Percentiles rank a stretch among this genome's conserved stretches.
Evolutionary conservation across 768 basidiomycete species (phyloP).

Genomic region (Leccinum imitatum): DNA sequence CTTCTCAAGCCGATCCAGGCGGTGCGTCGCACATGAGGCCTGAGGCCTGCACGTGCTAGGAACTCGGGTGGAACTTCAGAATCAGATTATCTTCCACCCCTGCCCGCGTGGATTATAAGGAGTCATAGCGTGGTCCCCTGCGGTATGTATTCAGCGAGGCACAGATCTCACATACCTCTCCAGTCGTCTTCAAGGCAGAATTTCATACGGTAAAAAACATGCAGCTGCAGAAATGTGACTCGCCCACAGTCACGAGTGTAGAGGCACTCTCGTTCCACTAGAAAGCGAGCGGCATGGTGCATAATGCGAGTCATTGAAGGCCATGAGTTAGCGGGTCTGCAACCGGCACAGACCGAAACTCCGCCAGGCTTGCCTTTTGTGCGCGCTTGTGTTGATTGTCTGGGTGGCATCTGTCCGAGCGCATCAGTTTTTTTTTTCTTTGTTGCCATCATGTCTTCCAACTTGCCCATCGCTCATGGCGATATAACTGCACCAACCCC

Average conservation of each 20-base stretch:
- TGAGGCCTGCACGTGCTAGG: background rate
- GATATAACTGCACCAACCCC: constrained; percentile 88
- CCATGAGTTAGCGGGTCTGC: background rate
- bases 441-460: constrained; percentile 59
- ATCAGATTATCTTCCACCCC: background rate
- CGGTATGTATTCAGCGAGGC: background rate
- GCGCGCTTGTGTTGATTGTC: constrained; percentile 26
- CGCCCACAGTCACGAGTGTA: background rate
- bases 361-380: constrained; percentile 30
- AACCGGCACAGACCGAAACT: constrained; percentile 37
- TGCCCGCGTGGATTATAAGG: background rate
- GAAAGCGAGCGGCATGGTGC: background rate
- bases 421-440: constrained; percentile 23
- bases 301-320: background rate
- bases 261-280: background rate
- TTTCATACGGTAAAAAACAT: background rate
- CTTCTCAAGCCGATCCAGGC: background rate
- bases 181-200: background rate
- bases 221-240: background rate
- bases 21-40: background rate
- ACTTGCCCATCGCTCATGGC: constrained; percentile 57
- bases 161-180: background rate
- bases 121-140: background rate
- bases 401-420: constrained; percentile 16
- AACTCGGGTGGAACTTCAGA: background rate